These are phyloP conservation scores for Erysiphe pulchra DNA, from an alignment of 2,329 filamentous ascomycete genomes.

Conservation along the genomic window DNA sequence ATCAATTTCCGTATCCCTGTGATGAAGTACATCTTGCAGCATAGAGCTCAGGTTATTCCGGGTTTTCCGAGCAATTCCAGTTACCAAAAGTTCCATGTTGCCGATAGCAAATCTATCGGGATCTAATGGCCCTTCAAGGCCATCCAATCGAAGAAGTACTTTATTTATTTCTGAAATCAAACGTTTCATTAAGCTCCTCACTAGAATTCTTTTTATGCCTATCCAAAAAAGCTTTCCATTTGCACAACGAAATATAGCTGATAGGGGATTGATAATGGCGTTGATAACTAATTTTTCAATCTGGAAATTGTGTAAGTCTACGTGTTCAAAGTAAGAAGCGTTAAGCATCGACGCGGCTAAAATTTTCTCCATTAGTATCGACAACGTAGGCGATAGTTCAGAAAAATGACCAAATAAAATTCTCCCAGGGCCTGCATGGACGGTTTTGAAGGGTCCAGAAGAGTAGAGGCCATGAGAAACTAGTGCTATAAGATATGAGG, in stretches of 20 bases:
- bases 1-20: constrained; percentile 26
- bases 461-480: constrained; percentile 30
- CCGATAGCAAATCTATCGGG: constrained; percentile 1
- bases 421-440: constrained; percentile 24
- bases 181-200: constrained; percentile 35
- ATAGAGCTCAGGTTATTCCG: constrained; percentile 32
- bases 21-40: constrained; percentile 29
- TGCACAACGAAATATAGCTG: constrained; percentile 45
- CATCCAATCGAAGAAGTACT: constrained; percentile 25
- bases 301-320: constrained; percentile 33
- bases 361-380: constrained; percentile 14
- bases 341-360: constrained; percentile 19
- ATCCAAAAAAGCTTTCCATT: constrained; percentile 46
- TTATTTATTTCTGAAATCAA: constrained; percentile 50
- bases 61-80: constrained; percentile 22
- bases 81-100: constrained; percentile 13
- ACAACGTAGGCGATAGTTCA: constrained; percentile 4
- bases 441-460: constrained; percentile 22
- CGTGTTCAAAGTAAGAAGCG: constrained; percentile 16
- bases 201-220: constrained; percentile 19
- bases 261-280: constrained; percentile 62
- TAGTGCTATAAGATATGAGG: constrained; percentile 47
- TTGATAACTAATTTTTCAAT: constrained; percentile 73
- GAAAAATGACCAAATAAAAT: constrained; percentile 18
- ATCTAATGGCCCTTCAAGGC: not conserved